A percentile compares a stretch with the other conserved stretches of the same genome.
phyloP scores from a whole-genome alignment of 495 filamentous ascomycete species.

The Lasiosphaeria hispida region DNA sequence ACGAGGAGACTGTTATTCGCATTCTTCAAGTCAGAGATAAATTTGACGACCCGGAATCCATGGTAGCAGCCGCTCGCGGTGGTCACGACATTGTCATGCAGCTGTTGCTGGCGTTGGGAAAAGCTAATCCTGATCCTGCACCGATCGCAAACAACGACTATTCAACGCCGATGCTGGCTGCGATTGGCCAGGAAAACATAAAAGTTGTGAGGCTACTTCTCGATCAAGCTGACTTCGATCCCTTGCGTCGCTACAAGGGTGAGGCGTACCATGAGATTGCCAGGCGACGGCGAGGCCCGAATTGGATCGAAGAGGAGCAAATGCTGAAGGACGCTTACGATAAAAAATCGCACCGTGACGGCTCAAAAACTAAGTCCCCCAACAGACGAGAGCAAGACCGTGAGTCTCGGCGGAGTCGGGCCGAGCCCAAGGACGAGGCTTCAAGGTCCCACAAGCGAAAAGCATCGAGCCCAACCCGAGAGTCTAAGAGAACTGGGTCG shows the following conservation, averaged over 20 bases:
- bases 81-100: slow-evolving; percentile 86
- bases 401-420: slow-evolving; percentile 49
- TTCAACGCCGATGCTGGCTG: slow-evolving; percentile 88
- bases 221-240: slow-evolving; percentile 73
- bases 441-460: slow-evolving; percentile 44
- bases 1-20: slow-evolving; percentile 72
- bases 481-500: slow-evolving; percentile 36
- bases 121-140: slow-evolving; percentile 74
- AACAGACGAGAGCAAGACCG: slow-evolving; percentile 54
- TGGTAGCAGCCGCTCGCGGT: slow-evolving; percentile 88
- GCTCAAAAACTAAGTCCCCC: slow-evolving; percentile 51
- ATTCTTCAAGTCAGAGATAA: slow-evolving; percentile 73
- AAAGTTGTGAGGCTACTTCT: slow-evolving; percentile 78
- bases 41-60: slow-evolving; percentile 72
- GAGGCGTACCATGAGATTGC: slow-evolving; percentile 84
- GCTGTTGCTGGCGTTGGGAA: slow-evolving; percentile 77
- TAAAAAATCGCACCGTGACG: slow-evolving; percentile 43
- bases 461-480: slow-evolving; percentile 47
- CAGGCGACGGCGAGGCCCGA: slow-evolving; percentile 72
- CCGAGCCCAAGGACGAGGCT: slow-evolving; percentile 44
- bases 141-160: slow-evolving; percentile 56
- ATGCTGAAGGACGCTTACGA: slow-evolving; percentile 79
- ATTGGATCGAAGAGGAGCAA: slow-evolving; percentile 87
- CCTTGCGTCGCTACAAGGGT: slow-evolving; percentile 66
- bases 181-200: slow-evolving; percentile 86